Conservation (phyloP, 2,329 filamentous ascomycete species). For the Exophiala dermatitidis region DNA sequence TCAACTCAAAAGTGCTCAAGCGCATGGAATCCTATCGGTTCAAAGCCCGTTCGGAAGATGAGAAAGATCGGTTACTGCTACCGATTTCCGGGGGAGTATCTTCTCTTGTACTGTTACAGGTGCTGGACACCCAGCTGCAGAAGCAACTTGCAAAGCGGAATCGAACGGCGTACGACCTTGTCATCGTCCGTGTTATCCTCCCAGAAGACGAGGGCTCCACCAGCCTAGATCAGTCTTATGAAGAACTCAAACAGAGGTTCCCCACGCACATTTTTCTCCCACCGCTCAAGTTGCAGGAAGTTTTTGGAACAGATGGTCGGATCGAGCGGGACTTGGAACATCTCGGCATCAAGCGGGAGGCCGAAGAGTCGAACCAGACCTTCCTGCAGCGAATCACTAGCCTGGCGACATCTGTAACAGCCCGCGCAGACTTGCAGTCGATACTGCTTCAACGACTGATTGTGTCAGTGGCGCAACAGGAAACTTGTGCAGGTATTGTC, state of each 20-base stretch:
- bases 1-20: constrained; percentile 71
- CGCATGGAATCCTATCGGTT: constrained; percentile 62
- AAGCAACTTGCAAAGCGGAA: constrained; percentile 56
- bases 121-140: constrained; percentile 63
- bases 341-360: constrained; percentile 13
- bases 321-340: constrained; percentile 17
- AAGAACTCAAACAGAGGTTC: constrained; percentile 52
- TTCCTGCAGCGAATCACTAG: constrained; percentile 50
- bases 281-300: constrained; percentile 56
- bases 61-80: constrained; percentile 56
- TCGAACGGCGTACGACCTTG: constrained; percentile 60
- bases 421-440: constrained; percentile 63
- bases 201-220: constrained; percentile 24
- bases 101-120: constrained; percentile 67
- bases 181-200: constrained; percentile 36
- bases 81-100: constrained; percentile 78
- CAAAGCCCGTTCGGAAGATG: constrained; percentile 32
- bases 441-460: constrained; percentile 67
- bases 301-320: constrained; percentile 41
- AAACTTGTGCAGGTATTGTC: constrained; percentile 62
- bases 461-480: constrained; percentile 53
- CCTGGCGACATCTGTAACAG: constrained; percentile 65
- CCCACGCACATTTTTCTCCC: constrained; percentile 57
- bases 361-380: constrained; percentile 33
- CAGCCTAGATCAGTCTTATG: constrained; percentile 36